Base-by-base conservation (phyloP, 352 stramenopile species). In the Phytopythium ostracodes region DNA sequence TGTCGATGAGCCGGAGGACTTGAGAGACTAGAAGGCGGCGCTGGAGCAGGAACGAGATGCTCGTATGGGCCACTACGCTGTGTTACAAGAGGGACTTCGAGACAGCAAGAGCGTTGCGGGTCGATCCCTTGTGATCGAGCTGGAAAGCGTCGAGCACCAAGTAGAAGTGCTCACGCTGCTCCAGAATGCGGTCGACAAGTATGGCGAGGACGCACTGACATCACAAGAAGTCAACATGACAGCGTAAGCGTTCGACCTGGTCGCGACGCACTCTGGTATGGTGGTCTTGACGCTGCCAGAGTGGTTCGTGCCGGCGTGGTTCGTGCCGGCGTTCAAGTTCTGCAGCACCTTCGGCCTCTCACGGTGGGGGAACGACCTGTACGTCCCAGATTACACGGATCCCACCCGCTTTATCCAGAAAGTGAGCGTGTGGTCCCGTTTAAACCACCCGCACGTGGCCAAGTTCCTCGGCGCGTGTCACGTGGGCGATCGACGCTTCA, bases 301-400 rank as follows among this genome's bases (percentile, higher is more conserved):
- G 46, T 52, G 46, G 46, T 29, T 52, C 18, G 46, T 52, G 46
- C 27, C 46, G 46, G 33, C 46, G 46, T 52, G 46, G 46, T 29
- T 52, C 18, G 46, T 52, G 46, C 27, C 46, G 46, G n/a, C 46
- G 46, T 56, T 56, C 49, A 11, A 42, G 25, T 56, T 42, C 29
- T 24, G 24, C 9, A 29, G 49, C 6, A 56, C 5, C 4, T 31
- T 10, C 14, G 31, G 49, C 2, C 29, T 56, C 15, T n/a, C 25
- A 9, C 25, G 49, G 0, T 56, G 49, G 49, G 49, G 49, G 18
- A 56, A 56, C 25, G 49, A 56, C 22, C 49, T 56, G 15, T 14
- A 25, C 14, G 12, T 24, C 1, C 31, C 18, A 0, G 25, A 22
- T 1, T 35, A 56, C 49, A 36, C 49, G 10, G 29, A 35, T 6